These are phyloP conservation scores for Furcasterigmium furcatum DNA, from an alignment of 2,329 filamentous ascomycete species.

Conservation along the genomic window DNA sequence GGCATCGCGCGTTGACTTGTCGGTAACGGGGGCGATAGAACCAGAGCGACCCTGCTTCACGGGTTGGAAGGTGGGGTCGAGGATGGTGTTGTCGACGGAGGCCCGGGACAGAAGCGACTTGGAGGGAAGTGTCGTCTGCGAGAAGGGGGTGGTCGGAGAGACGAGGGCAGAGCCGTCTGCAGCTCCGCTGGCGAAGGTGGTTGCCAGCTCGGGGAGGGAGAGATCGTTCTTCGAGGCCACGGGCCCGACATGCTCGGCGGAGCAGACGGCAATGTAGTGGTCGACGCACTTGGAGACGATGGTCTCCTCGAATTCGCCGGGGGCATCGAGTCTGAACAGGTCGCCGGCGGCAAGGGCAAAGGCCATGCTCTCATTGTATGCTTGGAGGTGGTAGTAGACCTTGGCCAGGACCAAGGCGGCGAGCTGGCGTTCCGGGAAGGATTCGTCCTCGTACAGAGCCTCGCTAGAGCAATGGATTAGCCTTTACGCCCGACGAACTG, in stretches of 20 bases:
- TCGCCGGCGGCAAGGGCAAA: conserved; percentile 94
- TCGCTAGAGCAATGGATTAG: conserved; percentile 56
- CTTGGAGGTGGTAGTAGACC: conserved; percentile 98
- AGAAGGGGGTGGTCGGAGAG: conserved; percentile 92
- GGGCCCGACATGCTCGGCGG: conserved; percentile 45
- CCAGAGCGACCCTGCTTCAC: conserved; percentile 51
- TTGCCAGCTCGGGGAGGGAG: conserved; percentile 68
- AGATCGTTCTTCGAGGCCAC: conserved; percentile 36
- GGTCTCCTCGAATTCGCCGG: conserved; percentile 96
- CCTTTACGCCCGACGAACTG: conserved; percentile 6
- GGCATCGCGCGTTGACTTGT: conserved; percentile 72
- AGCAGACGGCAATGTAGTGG: conserved; percentile 82
- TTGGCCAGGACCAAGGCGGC: conserved; percentile 94
- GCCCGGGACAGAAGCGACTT: conserved; percentile 92
- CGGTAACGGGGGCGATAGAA: conserved; percentile 62
- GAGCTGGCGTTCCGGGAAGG: conserved; percentile 89
- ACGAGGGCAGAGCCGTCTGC: conserved; percentile 69
- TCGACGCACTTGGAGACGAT: conserved; percentile 98
- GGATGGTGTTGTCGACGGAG: conserved; percentile 60
- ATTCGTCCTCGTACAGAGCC: conserved; percentile 94
- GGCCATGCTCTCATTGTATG: conserved; percentile 99
- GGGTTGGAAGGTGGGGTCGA: conserved; percentile 56
- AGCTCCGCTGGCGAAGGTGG: conserved; percentile 68
- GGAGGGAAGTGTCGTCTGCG: conserved; percentile 86
- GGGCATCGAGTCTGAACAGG: conserved; percentile 86